These are phyloP conservation scores for Lentinula aciculospora DNA, from an alignment of 768 basidiomycete genomes.

Conservation along the genomic window DNA sequence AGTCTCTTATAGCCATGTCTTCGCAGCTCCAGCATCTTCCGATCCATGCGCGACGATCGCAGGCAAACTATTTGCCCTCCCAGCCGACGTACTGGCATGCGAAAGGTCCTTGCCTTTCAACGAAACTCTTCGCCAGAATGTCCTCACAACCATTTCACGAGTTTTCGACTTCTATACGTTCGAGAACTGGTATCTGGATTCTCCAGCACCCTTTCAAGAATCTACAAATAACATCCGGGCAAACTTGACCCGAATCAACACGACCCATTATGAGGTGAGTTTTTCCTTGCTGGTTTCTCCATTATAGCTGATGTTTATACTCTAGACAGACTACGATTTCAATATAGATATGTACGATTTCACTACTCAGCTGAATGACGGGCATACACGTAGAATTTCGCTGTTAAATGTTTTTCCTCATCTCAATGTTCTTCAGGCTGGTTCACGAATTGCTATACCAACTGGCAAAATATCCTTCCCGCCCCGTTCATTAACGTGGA, in stretches of 20 bases:
- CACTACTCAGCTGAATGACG: slow-evolving; percentile 54
- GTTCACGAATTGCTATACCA: slow-evolving; percentile 51
- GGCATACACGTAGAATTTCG: slow-evolving; percentile 48
- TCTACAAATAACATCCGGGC: slow-evolving; percentile 51
- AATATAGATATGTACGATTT: slow-evolving; percentile 52
- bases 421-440: slow-evolving; percentile 31
- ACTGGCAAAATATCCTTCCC: slow-evolving; percentile 50
- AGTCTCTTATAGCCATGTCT: not conserved
- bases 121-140: slow-evolving; percentile 50
- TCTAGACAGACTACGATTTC: slow-evolving; percentile 65
- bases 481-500: slow-evolving; percentile 50
- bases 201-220: slow-evolving; percentile 48
- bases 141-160: slow-evolving; percentile 38
- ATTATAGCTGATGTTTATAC: slow-evolving; percentile 1
- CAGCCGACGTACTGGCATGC: slow-evolving; percentile 53
- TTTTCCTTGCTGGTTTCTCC: not conserved
- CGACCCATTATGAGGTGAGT: slow-evolving; percentile 39
- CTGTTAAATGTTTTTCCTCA: not conserved
- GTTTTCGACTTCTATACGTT: slow-evolving; percentile 53
- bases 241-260: slow-evolving; percentile 40
- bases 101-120: slow-evolving; percentile 53
- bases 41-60: slow-evolving; percentile 19
- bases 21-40: not conserved
- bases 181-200: slow-evolving; percentile 44
- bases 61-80: slow-evolving; percentile 36